Percentiles rank a stretch among this genome's conserved stretches.
Conservation (phyloP, 192 early-diverging fungal genomes). For the Entomortierella chlamydospora region DNA sequence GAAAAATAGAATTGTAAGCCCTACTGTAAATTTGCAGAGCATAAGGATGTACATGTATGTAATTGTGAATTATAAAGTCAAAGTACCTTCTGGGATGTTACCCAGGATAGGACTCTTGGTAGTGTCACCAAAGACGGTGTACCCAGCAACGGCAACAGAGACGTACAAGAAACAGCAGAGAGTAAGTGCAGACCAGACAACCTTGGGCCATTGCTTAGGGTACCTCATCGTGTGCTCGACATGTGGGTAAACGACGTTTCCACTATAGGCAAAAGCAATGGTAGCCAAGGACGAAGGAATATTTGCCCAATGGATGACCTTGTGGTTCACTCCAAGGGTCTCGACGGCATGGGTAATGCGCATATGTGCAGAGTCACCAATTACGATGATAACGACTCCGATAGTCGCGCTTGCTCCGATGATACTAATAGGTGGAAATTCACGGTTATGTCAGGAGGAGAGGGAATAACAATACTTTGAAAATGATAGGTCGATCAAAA, state of each 20-base stretch:
- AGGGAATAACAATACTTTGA: not conserved
- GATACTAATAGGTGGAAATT: conserved; percentile 53
- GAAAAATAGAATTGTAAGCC: not conserved
- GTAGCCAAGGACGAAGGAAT: conserved; percentile 76
- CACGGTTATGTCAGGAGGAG: not conserved
- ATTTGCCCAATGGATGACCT: conserved; percentile 58
- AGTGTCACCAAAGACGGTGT: conserved; percentile 74
- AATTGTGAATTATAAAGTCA: not conserved
- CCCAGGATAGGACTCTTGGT: conserved; percentile 74
- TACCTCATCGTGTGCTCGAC: conserved; percentile 79
- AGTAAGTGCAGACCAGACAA: conserved; percentile 65
- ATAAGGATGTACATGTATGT: too few species aligned
- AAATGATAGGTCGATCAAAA: not conserved
- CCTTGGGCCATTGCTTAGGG: conserved; percentile 75
- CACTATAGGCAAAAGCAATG: conserved; percentile 79
- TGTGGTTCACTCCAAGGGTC: conserved; percentile 14
- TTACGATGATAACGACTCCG: conserved; percentile 71
- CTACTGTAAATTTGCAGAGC: too few species aligned
- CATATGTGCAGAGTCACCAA: conserved; percentile 62
- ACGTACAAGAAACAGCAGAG: conserved; percentile 75
- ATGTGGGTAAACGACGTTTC: conserved; percentile 85
- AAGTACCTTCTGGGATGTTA: conserved; percentile 64
- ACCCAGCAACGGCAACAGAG: conserved; percentile 73
- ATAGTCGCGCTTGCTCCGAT: conserved; percentile 78
- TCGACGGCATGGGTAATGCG: conserved; percentile 7